Conservation (phyloP, 805 yeast species). For the Kuraishia floccosa region DNA sequence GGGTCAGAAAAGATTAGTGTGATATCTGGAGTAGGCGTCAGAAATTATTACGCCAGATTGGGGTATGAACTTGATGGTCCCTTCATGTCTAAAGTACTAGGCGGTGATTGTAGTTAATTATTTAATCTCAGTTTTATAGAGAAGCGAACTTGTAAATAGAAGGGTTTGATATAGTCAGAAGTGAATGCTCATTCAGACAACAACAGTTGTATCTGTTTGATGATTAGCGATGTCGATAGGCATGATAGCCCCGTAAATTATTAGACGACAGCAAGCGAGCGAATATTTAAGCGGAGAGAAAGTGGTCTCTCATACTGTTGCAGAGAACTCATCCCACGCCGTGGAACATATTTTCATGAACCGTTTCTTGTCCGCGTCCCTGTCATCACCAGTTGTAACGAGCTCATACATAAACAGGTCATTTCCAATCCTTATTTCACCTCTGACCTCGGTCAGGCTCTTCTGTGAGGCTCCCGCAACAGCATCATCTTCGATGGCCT, state of each 20-base stretch:
- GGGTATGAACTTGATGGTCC: conserved; percentile 95
- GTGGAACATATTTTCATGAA: conserved; percentile 1
- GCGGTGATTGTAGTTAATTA: too few relatives aligned
- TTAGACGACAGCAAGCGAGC: too few relatives aligned
- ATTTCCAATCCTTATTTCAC: conserved; percentile 2
- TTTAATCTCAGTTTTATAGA: too few relatives aligned
- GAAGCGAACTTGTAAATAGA: too few relatives aligned
- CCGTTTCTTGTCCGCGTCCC: neutral
- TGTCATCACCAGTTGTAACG: neutral
- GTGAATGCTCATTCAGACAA: neutral
- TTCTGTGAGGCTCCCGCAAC: neutral
- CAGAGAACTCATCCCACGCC: conserved; percentile 3
- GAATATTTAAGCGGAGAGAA: too few relatives aligned
- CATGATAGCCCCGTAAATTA: too few relatives aligned
- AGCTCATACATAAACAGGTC: conserved; percentile 3
- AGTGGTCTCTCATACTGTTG: neutral
- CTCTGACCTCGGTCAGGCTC: conserved; percentile 1
- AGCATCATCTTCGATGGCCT: conserved; percentile 4
- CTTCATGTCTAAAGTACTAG: conserved; percentile 72
- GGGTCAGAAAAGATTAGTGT: conserved; percentile 87
- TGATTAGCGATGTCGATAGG: neutral
- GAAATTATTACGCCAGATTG: conserved; percentile 86
- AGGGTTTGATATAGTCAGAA: too few relatives aligned
- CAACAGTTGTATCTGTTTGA: neutral
- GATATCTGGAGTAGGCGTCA: conserved; percentile 94